A percentile compares a stretch with the other conserved stretches of the same genome.
These are phyloP conservation scores for Triticum monococcum DNA, from an alignment of 176 grass and related monocot species.

Conservation along the genomic window DNA sequence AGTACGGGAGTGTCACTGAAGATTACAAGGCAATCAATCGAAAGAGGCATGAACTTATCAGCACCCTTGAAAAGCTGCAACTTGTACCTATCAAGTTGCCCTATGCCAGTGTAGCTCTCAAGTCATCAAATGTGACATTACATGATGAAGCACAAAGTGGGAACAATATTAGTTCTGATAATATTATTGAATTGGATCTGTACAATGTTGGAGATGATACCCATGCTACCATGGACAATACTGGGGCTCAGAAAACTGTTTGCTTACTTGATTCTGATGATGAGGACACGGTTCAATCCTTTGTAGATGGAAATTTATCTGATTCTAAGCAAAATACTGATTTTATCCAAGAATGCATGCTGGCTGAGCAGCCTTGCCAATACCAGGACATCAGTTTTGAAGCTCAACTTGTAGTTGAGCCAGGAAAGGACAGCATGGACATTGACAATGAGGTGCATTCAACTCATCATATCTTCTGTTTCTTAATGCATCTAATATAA, in stretches of 20 bases:
- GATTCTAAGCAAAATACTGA: not conserved
- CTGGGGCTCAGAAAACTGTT: constrained; percentile 7
- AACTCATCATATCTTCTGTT: constrained; percentile 9
- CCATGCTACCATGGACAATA: constrained; percentile 7
- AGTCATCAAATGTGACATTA: not conserved
- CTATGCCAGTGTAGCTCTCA: constrained; percentile 15
- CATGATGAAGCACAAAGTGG: not conserved
- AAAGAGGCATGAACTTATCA: constrained; percentile 22
- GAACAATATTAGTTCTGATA: not conserved
- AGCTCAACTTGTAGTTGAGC: constrained; percentile 20
- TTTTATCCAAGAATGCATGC: not conserved
- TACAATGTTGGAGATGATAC: not conserved
- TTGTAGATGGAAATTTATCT: constrained; percentile 25
- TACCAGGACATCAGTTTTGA: constrained; percentile 26
- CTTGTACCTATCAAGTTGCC: constrained; percentile 12
- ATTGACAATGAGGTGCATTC: constrained; percentile 24
- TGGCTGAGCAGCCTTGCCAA: not conserved
- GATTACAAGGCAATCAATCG: constrained; percentile 32
- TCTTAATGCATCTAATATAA: not conserved
- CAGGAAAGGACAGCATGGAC: not conserved
- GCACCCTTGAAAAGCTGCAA: constrained; percentile 24
- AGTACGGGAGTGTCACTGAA: constrained; percentile 28
- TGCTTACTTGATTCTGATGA: constrained; percentile 36
- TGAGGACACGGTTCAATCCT: constrained; percentile 21
- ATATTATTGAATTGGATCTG: constrained; percentile 27